Evolutionary conservation across 257 asterid species (phyloP), one percentile per base, ranked within the genome.

Genomic region (Jasminum sambac): DNA sequence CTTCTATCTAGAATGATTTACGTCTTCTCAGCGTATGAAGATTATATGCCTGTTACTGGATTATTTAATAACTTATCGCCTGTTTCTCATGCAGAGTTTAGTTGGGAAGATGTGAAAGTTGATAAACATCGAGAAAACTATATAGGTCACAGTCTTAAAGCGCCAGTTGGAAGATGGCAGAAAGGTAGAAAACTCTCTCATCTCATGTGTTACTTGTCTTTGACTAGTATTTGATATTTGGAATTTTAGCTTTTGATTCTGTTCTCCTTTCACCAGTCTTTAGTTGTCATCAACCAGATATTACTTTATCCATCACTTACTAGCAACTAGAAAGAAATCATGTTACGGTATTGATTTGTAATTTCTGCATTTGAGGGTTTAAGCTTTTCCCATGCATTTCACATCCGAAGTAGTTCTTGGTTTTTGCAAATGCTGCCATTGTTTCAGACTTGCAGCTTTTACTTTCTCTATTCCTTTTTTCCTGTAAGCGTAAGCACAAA

Each of bases 141-240:
- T 81, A 48, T 95, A 9, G 99, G 99, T 64, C 99, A 95, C 82
- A 95, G 98, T 76, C 23, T 91, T 82, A 95, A 89, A 84, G 99
- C 99, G 58, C 88, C 99, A 42, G 96, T 95, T 74, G 99, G 99
- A 76, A 88, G 99, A 95, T 95, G 97, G 99, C 99, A 95, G 86
- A 91, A 95, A 91, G 99, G 99, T 95, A 83, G 46, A 42, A 19
- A 10, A 26, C 26, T 42, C 41, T 25, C 62, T 23, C 4, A 40
- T 40, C 12, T 2, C 44, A 6, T n/a, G n/a, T n/a, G n/a, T n/a
- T n/a, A n/a, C n/a, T n/a, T 52, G 21, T 52, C 2, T 52, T 52
- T 52, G 30, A 13, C 61, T 52, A 11, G 30, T 52, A 52, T 11
- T 21, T 8, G 30, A 19, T 19, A 23, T 14, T 70, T 38, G 39